These are phyloP conservation scores for Sporothrix phasma DNA, from an alignment of 2,329 filamentous ascomycete species.

Conservation along the genomic window DNA sequence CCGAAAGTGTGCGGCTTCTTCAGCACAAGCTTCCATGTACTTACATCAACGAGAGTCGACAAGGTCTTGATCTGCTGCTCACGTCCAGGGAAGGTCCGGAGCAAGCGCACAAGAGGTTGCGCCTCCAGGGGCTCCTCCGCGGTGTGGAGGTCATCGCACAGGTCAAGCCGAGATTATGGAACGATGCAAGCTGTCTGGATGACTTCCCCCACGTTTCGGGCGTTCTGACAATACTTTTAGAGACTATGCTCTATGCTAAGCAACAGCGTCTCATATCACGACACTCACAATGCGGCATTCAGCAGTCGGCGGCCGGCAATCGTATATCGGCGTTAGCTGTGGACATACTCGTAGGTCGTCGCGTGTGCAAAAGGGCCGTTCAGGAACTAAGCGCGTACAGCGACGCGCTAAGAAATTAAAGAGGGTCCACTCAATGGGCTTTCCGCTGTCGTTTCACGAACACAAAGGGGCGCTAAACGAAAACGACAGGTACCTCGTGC, in stretches of 20 bases:
- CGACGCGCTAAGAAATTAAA: slow-evolving; percentile 19
- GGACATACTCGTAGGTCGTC: neutral
- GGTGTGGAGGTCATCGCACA: neutral
- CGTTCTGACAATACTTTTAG: neutral
- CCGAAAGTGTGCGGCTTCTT: neutral
- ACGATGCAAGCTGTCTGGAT: neutral
- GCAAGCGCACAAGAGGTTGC: slow-evolving; percentile 23
- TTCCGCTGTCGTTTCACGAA: neutral
- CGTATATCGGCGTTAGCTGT: neutral
- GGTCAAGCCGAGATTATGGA: neutral
- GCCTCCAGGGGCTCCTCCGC: neutral
- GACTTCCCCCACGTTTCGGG: too few species aligned
- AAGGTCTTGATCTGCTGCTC: slow-evolving; percentile 50
- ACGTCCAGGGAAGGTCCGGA: slow-evolving; percentile 44
- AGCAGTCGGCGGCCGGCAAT: neutral
- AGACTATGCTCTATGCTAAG: neutral
- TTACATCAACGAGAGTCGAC: slow-evolving; percentile 43
- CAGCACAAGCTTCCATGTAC: slow-evolving; percentile 16
- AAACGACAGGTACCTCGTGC: neutral
- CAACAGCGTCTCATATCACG: neutral
- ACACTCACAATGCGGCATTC: neutral
- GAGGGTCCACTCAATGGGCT: neutral
- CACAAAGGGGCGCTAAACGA: neutral
- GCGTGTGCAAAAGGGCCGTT: neutral
- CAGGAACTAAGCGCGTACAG: slow-evolving; percentile 26